These are phyloP conservation scores for Tylopilus vinaceipallidus DNA, from an alignment of 768 basidiomycete species.

Conservation along the genomic window DNA sequence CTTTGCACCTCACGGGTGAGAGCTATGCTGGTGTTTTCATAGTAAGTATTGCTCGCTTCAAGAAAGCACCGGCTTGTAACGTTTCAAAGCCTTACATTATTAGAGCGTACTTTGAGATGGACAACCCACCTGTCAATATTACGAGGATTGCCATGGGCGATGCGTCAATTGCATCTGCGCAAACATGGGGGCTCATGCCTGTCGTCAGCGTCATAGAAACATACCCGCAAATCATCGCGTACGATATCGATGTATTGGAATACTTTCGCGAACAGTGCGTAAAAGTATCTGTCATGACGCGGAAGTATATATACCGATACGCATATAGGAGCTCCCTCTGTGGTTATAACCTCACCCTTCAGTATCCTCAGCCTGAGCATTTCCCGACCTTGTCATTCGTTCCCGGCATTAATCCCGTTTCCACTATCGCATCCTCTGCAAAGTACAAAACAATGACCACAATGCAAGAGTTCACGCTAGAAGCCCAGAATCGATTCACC, in stretches of 20 bases:
- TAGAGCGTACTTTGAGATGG: constrained; percentile 63
- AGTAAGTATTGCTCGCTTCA: constrained; percentile 34
- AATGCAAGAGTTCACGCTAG: constrained; percentile 18
- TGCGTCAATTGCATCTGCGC: constrained; percentile 52
- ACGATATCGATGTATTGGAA: constrained; percentile 61
- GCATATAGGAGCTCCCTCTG: constrained; percentile 56
- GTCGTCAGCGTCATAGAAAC: constrained; percentile 65
- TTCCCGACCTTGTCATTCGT: constrained; percentile 38
- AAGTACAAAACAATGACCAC: constrained; percentile 20
- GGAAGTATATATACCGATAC: constrained; percentile 1
- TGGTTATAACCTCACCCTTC: constrained; percentile 62
- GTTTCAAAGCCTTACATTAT: constrained; percentile 64
- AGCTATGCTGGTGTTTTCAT: constrained; percentile 77
- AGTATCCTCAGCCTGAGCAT: constrained; percentile 60
- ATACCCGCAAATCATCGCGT: constrained; percentile 74
- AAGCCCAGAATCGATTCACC: constrained; percentile 22
- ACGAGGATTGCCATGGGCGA: constrained; percentile 72
- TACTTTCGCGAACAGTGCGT: constrained; percentile 70
- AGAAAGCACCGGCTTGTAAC: neutral
- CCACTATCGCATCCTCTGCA: neutral
- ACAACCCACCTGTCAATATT: constrained; percentile 65
- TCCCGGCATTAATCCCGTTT: constrained; percentile 13
- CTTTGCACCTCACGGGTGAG: constrained; percentile 68
- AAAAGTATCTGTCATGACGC: neutral
- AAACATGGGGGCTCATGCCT: constrained; percentile 52